Evolutionary conservation across 2,329 filamentous ascomycete species (phyloP).

Genomic region (Parascedosporium putredinis): DNA sequence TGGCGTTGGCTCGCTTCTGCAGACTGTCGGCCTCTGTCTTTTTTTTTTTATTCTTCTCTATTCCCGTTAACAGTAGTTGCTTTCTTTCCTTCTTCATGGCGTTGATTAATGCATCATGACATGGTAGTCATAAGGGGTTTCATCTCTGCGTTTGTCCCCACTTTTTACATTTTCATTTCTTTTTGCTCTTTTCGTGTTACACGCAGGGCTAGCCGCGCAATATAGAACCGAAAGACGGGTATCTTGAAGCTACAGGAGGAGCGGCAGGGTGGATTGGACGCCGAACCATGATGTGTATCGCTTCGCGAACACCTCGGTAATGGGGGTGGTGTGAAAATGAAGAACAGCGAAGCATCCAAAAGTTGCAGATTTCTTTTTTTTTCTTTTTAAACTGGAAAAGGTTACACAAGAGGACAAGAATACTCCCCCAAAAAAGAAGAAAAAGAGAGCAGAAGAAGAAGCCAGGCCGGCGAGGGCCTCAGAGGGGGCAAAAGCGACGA

Average conservation of each 20-base stretch:
- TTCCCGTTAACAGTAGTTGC: not conserved
- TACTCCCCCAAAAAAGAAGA: not conserved
- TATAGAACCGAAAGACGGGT: slow-evolving; percentile 4
- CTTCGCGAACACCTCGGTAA: not conserved
- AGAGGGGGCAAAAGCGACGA: not conserved
- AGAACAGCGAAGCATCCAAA: not conserved
- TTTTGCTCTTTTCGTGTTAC: not conserved
- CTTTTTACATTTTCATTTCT: not conserved
- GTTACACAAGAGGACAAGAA: not conserved
- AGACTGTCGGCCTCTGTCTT: slow-evolving; percentile 20
- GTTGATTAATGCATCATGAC: slow-evolving; percentile 2
- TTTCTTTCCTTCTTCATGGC: not conserved
- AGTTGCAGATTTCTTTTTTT: not conserved
- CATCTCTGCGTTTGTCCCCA: not conserved
- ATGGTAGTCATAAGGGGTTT: not conserved
- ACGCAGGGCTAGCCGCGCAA: not conserved
- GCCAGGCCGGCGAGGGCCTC: not conserved
- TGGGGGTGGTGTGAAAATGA: not conserved
- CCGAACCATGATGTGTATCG: too few relatives aligned
- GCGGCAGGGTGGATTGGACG: not conserved
- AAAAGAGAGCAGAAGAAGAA: not conserved
- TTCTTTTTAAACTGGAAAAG: not conserved
- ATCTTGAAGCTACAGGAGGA: not conserved
- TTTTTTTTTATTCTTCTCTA: slow-evolving; percentile 8
- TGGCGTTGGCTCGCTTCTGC: slow-evolving; percentile 28